A percentile compares a stretch with the other conserved stretches of the same genome.
Evolutionary conservation across 2,329 filamentous ascomycete species (phyloP).

Genomic region (Sclerotinia subarctica): DNA sequence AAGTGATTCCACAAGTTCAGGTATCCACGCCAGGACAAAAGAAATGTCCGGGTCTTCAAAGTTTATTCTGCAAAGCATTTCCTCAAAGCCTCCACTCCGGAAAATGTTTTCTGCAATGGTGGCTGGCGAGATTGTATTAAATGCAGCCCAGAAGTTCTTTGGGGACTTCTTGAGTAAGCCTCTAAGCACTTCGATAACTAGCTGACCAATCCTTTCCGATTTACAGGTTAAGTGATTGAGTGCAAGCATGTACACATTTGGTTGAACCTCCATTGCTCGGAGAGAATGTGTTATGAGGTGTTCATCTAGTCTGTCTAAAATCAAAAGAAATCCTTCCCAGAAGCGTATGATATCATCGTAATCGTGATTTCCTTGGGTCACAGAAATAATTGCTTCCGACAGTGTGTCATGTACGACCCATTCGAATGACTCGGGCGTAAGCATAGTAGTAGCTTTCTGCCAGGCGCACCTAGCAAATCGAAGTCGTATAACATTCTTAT

Average conservation of each 20-base stretch:
- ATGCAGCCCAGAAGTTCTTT: constrained; percentile 82
- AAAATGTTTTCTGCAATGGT: constrained; percentile 83
- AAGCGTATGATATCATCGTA: constrained; percentile 61
- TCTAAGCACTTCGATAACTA: constrained; percentile 68
- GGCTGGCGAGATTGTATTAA: constrained; percentile 75
- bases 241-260: constrained; percentile 62
- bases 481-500: constrained; percentile 59
- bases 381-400: constrained; percentile 60
- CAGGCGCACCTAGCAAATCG: constrained; percentile 67
- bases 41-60: constrained; percentile 51
- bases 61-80: constrained; percentile 59
- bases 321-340: constrained; percentile 73
- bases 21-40: constrained; percentile 72
- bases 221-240: constrained; percentile 53
- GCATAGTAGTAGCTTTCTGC: constrained; percentile 54
- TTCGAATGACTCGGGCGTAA: constrained; percentile 75
- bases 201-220: constrained; percentile 57
- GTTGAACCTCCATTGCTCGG: constrained; percentile 74
- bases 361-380: constrained; percentile 52
- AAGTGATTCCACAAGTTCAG: constrained; percentile 73
- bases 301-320: constrained; percentile 70
- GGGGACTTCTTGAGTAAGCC: constrained; percentile 72
- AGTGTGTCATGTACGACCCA: constrained; percentile 80
- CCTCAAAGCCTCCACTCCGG: constrained; percentile 62
- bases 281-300: constrained; percentile 74